Base-by-base conservation (phyloP, 2,329 filamentous ascomycete genomes). In the Sordariomycetes sp. region DNA sequence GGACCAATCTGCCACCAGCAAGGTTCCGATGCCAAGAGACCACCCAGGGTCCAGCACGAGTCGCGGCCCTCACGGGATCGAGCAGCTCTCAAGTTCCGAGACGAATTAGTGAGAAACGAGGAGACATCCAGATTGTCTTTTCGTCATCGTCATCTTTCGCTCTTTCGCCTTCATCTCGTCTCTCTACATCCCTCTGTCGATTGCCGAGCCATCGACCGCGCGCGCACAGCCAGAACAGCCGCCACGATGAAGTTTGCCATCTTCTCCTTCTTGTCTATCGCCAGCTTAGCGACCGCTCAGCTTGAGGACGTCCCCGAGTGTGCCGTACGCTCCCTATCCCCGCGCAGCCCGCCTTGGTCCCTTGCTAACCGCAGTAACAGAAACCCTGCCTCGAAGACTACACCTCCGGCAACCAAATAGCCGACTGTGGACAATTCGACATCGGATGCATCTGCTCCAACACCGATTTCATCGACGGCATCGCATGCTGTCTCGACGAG, bases 381-480 rank as follows among this genome's bases (percentile, higher is more conserved):
- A 17, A 37, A 41, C 34, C 38, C 6, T 63, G 57, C 41, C 48
- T 61, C 23, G 43, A 37, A 39, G 34, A 54, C 32, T 57, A 48
- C 47, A 56, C 55, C 18, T 45, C 41, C 17, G 55, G 54, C 28
- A 43, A 43, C 25, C 29, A 37, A 25, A 57, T 65, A 34, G 59
- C 50, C 33, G 59, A 54, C 42, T 66, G 62, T 48, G 46, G 44
- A 19, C 39, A 47, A 29, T 42, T 59, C 45, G 58, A 64, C 49
- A 48, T 61, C 38, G 46, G 42, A 34, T 66, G 62, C 48, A 52
- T 65, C 46, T 66, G 62, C 54, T 47, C 44, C 46, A 62, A 63
- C 52, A 31, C 43, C 30, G 35, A 50, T 28, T 64, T 65, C 53
- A 50, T 66, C 36, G 40, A 45, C 40, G 44, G 42, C 41, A 61